phyloP scores from a whole-genome alignment of 2,329 filamentous ascomycete genomes.

The Cordyceps javanica region DNA sequence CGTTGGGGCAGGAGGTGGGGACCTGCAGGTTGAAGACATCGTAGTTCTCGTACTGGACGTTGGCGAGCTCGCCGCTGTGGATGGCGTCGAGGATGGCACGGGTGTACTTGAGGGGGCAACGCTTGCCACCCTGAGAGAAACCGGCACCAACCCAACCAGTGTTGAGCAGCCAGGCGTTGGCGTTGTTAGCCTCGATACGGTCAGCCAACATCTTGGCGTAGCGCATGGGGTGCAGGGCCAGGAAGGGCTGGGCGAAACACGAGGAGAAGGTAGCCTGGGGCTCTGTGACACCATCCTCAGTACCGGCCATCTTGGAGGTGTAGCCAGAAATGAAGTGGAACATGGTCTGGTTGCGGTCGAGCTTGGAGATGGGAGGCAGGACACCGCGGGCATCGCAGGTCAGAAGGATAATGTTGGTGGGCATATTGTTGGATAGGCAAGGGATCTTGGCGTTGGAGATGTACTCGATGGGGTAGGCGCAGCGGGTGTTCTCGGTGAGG shows the following conservation, averaged over 20 bases:
- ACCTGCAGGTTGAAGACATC: constrained; percentile 94
- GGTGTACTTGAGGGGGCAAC: constrained; percentile 97
- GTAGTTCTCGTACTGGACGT: constrained; percentile 90
- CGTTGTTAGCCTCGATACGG: constrained; percentile 92
- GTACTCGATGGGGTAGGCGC: constrained; percentile 98
- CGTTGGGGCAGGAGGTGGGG: constrained; percentile 84
- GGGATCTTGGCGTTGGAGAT: constrained; percentile 99
- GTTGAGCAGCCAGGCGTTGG: constrained; percentile 98
- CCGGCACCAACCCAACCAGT: constrained; percentile 95
- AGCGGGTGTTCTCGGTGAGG: constrained; percentile 96
- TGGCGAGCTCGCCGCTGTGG: constrained; percentile 91
- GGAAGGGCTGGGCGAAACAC: constrained; percentile 98
- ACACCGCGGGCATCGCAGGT: constrained; percentile 98
- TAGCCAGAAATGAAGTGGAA: constrained; percentile 99
- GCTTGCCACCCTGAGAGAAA: constrained; percentile 85
- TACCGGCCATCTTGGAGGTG: constrained; percentile 99
- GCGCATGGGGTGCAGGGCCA: constrained; percentile 97
- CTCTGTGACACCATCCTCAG: constrained; percentile 93
- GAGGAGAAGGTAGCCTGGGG: constrained; percentile 98
- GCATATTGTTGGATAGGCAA: constrained; percentile 80
- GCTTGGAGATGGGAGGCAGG: constrained; percentile 94
- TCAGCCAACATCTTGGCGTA: constrained; percentile 98
- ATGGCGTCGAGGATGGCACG: constrained; percentile 97
- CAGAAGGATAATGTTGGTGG: constrained; percentile 94
- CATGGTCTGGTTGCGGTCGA: constrained; percentile 93